These are phyloP conservation scores for Nemania sp. DNA, from an alignment of 2,329 filamentous ascomycete species.

Conservation along the genomic window DNA sequence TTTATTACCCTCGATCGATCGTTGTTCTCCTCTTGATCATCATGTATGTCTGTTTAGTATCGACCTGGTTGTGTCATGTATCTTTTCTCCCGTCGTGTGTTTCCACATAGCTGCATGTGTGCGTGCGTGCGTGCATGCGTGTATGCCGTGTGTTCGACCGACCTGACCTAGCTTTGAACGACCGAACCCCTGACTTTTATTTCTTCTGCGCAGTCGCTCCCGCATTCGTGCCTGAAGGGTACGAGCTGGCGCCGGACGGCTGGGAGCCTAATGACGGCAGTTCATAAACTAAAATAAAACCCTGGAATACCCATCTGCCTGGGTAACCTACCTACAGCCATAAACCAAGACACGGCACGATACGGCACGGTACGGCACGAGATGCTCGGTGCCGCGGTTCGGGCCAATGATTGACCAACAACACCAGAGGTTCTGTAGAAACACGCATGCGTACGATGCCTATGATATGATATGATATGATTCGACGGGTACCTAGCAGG, in stretches of 20 bases:
- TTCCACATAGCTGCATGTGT: no score
- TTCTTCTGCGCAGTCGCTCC: conserved; percentile 30
- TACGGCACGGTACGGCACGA: not conserved
- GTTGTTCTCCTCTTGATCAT: no score
- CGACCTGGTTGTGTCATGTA: no score
- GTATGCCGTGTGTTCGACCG: no score
- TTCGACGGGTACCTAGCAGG: no score
- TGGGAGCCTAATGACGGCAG: conserved; percentile 31
- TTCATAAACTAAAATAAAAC: not conserved
- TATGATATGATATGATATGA: not conserved
- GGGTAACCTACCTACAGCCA: not conserved
- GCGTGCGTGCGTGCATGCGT: no score
- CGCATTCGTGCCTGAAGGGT: conserved; percentile 35
- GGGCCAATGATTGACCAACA: conserved; percentile 1
- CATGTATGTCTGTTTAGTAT: no score
- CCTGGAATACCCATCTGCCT: no score
- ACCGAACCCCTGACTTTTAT: not conserved
- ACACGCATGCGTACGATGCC: not conserved
- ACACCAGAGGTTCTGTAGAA: not conserved
- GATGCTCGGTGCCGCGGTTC: not conserved
- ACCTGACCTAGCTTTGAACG: no score
- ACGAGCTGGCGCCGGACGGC: conserved; percentile 33
- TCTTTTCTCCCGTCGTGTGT: no score
- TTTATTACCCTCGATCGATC: no score
- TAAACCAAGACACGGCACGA: no score